Percentiles rank a stretch among this genome's conserved stretches.
phyloP scores from a whole-genome alignment of 306 rosid species.

The Cucumis melo region DNA sequence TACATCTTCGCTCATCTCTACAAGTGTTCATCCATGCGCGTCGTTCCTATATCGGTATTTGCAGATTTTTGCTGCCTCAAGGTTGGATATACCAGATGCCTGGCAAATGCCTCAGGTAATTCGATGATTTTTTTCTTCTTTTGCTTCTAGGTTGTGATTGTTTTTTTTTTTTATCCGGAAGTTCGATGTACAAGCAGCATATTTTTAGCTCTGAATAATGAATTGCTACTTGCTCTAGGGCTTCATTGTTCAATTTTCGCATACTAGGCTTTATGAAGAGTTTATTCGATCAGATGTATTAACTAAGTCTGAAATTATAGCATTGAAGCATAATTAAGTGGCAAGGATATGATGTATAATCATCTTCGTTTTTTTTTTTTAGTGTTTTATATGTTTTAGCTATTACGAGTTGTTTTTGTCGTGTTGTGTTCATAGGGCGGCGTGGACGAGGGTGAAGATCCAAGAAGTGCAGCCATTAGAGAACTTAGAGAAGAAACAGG shows the following conservation, averaged over 20 bases:
- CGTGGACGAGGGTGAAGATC: constrained; percentile 80
- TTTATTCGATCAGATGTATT: background rate
- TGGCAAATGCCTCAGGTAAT: constrained; percentile 99
- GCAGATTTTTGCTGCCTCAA: constrained; percentile 58
- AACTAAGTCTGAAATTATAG: background rate
- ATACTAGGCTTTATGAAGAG: background rate
- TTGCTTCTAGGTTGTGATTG: background rate
- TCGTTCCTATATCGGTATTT: background rate
- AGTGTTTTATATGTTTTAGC: background rate
- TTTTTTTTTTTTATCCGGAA: background rate
- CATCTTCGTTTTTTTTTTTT: background rate
- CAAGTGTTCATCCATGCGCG: background rate
- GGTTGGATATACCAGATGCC: constrained; percentile 56
- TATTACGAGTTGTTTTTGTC: background rate
- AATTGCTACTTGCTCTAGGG: background rate
- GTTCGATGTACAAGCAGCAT: background rate
- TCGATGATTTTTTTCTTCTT: background rate
- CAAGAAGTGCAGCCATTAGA: constrained; percentile 59
- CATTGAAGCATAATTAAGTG: background rate
- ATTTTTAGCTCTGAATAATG: background rate
- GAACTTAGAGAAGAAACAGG: constrained; percentile 89
- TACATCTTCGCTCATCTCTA: background rate
- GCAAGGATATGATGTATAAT: background rate
- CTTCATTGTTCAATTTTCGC: background rate
- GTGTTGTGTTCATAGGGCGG: constrained; percentile 45